A percentile compares a stretch with the other conserved stretches of the same genome.
phyloP scores from a whole-genome alignment of 2,329 filamentous ascomycete species.

The Colletotrichum eleusines region DNA sequence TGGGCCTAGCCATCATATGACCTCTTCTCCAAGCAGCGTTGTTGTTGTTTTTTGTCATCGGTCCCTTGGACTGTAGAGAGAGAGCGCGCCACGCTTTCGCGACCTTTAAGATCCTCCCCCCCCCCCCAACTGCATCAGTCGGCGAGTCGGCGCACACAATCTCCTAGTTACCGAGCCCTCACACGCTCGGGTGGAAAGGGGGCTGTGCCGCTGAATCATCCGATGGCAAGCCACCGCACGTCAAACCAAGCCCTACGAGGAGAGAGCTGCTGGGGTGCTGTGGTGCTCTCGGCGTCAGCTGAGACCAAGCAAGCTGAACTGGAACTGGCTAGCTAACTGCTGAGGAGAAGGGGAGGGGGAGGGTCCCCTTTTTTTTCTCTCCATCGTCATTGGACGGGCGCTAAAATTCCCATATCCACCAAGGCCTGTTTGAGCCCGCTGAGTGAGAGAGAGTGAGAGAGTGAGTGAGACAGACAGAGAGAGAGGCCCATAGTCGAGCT shows the following conservation, averaged over 20 bases:
- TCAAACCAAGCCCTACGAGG: conserved; percentile 28
- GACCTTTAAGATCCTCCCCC: neutral
- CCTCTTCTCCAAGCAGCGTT: neutral
- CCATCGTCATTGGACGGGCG: no score
- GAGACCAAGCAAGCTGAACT: conserved; percentile 6
- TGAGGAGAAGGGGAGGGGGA: no score
- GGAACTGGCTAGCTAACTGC: no score
- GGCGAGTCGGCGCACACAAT: no score
- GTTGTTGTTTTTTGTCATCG: neutral
- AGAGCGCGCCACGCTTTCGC: neutral
- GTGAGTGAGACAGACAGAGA: no score
- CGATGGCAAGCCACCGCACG: conserved; percentile 18
- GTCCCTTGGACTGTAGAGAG: neutral
- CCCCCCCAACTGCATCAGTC: no score
- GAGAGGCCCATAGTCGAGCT: no score
- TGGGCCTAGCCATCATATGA: neutral
- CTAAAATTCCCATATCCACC: no score
- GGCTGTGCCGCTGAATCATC: conserved; percentile 6
- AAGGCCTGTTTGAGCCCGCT: no score
- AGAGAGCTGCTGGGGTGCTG: neutral
- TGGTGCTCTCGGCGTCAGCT: conserved; percentile 3
- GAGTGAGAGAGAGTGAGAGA: no score
- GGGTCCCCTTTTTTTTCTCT: no score
- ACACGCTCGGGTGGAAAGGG: neutral
- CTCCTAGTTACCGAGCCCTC: neutral